Conservation (phyloP, 306 rosid genomes). For the Hippophae gyantsensis region DNA sequence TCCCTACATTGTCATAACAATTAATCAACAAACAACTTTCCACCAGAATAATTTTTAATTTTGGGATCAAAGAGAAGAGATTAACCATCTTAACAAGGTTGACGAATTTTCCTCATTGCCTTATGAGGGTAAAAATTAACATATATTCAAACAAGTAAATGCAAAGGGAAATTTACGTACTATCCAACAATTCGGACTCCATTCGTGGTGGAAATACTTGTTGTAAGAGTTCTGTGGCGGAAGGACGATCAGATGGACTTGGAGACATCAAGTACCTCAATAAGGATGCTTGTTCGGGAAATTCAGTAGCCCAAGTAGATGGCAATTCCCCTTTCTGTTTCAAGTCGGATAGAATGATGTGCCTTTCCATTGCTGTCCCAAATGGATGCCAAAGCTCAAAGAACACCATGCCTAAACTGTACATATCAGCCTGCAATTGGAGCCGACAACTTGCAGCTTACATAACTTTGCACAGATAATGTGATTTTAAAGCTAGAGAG, state of each 20-base stretch:
- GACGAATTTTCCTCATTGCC: too few species aligned
- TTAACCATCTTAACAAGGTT: too few species aligned
- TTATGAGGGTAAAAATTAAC: too few species aligned
- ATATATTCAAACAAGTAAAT: not conserved
- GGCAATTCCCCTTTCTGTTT: slow-evolving; percentile 75
- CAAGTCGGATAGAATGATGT: slow-evolving; percentile 67
- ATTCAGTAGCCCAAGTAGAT: slow-evolving; percentile 59
- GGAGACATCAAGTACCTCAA: slow-evolving; percentile 62
- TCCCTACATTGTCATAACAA: too few species aligned
- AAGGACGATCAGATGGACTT: slow-evolving; percentile 90
- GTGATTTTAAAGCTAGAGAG: slow-evolving; percentile 8
- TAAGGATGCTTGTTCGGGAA: slow-evolving; percentile 74
- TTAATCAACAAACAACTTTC: too few species aligned
- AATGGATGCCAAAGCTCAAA: slow-evolving; percentile 99
- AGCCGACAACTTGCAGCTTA: slow-evolving; percentile 24
- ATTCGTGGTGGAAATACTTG: slow-evolving; percentile 78
- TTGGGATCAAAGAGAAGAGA: too few species aligned
- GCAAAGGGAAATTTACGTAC: slow-evolving; percentile 44
- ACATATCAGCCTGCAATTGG: slow-evolving; percentile 83
- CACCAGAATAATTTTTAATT: too few species aligned
- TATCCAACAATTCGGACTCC: slow-evolving; percentile 87
- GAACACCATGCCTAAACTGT: slow-evolving; percentile 89
- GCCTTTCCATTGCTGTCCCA: slow-evolving; percentile 89
- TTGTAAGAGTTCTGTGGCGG: slow-evolving; percentile 69
- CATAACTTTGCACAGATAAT: slow-evolving; percentile 17